phyloP scores from a whole-genome alignment of 192 early-diverging fungal genomes.

The Helicostylum pulchrum region DNA sequence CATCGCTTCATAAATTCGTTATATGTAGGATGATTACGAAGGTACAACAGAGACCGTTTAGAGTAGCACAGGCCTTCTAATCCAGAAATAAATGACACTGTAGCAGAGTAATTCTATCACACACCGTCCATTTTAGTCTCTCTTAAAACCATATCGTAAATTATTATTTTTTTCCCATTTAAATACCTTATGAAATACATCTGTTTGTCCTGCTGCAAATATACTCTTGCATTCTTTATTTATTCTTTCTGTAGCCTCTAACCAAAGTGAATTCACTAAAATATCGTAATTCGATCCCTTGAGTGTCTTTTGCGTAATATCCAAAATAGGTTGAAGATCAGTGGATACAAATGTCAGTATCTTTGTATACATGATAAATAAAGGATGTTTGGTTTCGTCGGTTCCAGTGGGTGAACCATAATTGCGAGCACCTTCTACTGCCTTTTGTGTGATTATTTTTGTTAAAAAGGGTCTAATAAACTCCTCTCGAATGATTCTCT shows the following conservation, averaged over 20 bases:
- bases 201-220: constrained; percentile 62
- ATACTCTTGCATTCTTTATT: constrained; percentile 48
- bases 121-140: neutral
- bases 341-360: constrained; percentile 52
- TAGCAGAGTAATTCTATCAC: constrained; percentile 59
- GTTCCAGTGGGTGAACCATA: neutral
- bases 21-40: constrained; percentile 49
- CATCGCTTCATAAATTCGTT: constrained; percentile 56
- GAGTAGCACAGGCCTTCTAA: constrained; percentile 47
- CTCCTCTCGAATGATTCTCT: constrained; percentile 56
- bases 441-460: constrained; percentile 38
- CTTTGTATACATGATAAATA: constrained; percentile 54
- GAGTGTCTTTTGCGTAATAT: constrained; percentile 52
- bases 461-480: constrained; percentile 52
- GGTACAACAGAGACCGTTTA: constrained; percentile 42
- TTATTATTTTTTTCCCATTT: neutral
- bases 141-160: neutral
- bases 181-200: constrained; percentile 63
- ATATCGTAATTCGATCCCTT: constrained; percentile 63
- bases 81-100: constrained; percentile 50
- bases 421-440: neutral
- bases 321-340: constrained; percentile 50
- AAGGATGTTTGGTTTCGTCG: constrained; percentile 23
- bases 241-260: constrained; percentile 45
- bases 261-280: constrained; percentile 62